Conservation (phyloP, 306 rosid species). For the Senna siamea region DNA sequence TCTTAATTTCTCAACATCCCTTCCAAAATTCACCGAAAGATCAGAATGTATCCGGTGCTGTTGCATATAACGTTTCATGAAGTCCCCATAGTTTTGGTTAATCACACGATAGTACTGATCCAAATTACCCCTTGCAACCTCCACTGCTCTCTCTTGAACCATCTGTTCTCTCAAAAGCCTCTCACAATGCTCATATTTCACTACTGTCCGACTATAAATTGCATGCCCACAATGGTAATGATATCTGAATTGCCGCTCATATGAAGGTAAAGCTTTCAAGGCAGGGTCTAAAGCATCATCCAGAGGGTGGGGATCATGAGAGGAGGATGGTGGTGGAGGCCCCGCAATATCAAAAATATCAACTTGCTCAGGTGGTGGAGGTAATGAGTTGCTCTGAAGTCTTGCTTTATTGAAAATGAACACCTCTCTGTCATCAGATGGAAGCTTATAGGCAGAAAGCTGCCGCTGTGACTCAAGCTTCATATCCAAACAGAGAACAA, state of each 20-base stretch:
- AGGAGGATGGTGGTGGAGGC: conserved; percentile 64
- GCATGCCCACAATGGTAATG: conserved; percentile 71
- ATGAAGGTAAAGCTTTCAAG: conserved; percentile 85
- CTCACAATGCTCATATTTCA: conserved; percentile 70
- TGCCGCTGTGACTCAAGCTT: conserved; percentile 72
- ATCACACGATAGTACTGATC: conserved; percentile 76
- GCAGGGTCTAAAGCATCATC: conserved; percentile 95
- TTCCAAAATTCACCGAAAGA: conserved; percentile 70
- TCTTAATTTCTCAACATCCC: conserved; percentile 74
- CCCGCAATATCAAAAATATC: conserved; percentile 53
- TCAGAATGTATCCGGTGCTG: conserved; percentile 78
- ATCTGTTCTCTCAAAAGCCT: conserved; percentile 80
- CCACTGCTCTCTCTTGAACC: conserved; percentile 95
- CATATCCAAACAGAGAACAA: conserved; percentile 80
- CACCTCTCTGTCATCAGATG: conserved; percentile 74
- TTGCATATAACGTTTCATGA: conserved; percentile 73
- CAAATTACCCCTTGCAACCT: conserved; percentile 80
- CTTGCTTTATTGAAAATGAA: conserved; percentile 81
- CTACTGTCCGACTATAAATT: conserved; percentile 53
- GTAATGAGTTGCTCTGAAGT: conserved; percentile 60
- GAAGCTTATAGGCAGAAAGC: conserved; percentile 80
- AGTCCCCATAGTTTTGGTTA: conserved; percentile 75
- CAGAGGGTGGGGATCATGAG: conserved; percentile 74
- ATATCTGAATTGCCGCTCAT: conserved; percentile 85
- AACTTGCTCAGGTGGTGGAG: conserved; percentile 71